Base-by-base conservation (phyloP, 2,329 filamentous ascomycete species). In the Microcera coccophila region DNA sequence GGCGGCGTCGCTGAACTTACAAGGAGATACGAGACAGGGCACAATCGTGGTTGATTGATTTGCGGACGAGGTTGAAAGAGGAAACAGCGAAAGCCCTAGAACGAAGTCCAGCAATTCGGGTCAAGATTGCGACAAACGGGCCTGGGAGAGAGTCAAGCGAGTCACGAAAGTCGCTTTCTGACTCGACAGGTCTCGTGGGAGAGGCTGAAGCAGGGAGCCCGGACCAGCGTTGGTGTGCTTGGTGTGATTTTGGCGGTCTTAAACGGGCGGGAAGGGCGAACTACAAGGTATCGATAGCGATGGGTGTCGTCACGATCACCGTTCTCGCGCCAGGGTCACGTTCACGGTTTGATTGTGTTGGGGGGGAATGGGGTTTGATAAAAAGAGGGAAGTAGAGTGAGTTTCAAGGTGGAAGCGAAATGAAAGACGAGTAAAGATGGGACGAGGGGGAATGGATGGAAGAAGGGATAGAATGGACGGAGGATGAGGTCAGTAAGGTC, bases 11-110 rank as follows among this genome's bases (percentile, higher is more conserved):
- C 31, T 18, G 34, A 41, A 45, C 42, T 36, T 39, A 42, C 36
- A 33, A 41, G 19, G 40, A 17, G 38, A 40, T 20, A 31, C 20
- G 44, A 41, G 26, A 21, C 36, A 39, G 45, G 46, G 46, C 45
- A 39, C 41, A 39, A 43, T 28, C 37, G 44, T 29, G 49, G 40
- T 50, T 45, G 51, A 52, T 57, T 45, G 50, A 54, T 46, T 57
- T 49, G 39, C 46, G 38, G 39, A 28, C n/a, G n/a, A n/a, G n/a
- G 39, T 41, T 38, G 31, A 28, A 41, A 36, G 34, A 26, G 12
- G 12, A 26, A 26, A 12, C 7, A 12, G 22, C 7, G 7, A 12
- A 26, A 12, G 22, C 22, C 7, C 22, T 7, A 26, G 7, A 26
- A 26, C 22, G 22, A n/a, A n/a, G n/a, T n/a, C n/a, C n/a, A n/a